Base-by-base conservation (phyloP, 1,284 basidiomycete genomes). In the Trichosporon ovoides region DNA sequence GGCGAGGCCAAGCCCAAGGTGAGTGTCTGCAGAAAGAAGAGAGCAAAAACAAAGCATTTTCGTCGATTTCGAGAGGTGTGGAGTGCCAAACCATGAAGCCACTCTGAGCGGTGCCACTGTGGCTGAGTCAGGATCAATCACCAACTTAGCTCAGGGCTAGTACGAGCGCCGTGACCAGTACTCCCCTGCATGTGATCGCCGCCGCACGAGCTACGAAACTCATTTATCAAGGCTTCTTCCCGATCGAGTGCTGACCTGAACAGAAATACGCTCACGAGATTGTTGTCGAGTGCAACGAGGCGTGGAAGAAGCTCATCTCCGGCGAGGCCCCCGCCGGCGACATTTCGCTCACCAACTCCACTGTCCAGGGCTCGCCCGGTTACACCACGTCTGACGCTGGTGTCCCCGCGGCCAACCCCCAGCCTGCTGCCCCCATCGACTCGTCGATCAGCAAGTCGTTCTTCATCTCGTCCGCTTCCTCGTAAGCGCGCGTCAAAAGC, bases 211-310 rank as follows among this genome's bases (percentile, higher is more conserved):
- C n/a, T n/a, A n/a, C n/a, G n/a, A n/a, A n/a, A n/a, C n/a, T n/a
- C n/a, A n/a, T n/a, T n/a, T n/a, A n/a, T n/a, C n/a, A n/a, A n/a
- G n/a, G n/a, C n/a, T n/a, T n/a, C n/a, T n/a, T n/a, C n/a, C n/a
- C n/a, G n/a, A n/a, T n/a, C n/a, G n/a, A n/a, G n/a, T n/a, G 48
- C 48, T 38, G 11, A 43, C 55, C 3, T 9, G 3, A 2, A 12
- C 48, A 57, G 83, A 94, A 94, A 79, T 99, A 98, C 78, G 96
- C 96, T 53, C 91, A 89, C 55, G 95, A 98, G 81, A 94, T 98
- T 80, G 89, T 99, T 73, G 91, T 95, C 80, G 96, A 99, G 80
- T 95, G 91, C 81, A 89, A 98, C 78, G 95, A 98, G 79, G 91
- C 95, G 50, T 99, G 96, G 96, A 91, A 92, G 75, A 89, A 91